Base-by-base conservation (phyloP, 495 filamentous ascomycete species). In the Aspergillus nanangensis region DNA sequence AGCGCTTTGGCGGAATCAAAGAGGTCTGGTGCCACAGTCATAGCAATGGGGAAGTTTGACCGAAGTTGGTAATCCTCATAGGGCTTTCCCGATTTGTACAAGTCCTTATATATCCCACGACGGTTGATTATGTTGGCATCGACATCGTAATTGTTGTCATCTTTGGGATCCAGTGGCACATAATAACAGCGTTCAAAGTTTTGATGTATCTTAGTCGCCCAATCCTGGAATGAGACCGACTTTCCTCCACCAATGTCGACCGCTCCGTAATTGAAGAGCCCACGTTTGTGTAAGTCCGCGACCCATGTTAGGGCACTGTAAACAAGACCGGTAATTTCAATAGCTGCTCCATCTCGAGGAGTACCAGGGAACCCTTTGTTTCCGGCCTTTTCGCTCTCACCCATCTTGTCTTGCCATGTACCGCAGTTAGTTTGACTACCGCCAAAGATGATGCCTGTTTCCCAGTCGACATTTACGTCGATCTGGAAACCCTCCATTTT, bases 321-420 rank as follows among this genome's bases (percentile, higher is more conserved):
- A 14, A 91, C 70, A 33, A 97, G 75, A 29, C 94, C 94, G 3
- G 81, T 96, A 57, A 97, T 96, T 64, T 99, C 94, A 49, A 97
- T 78, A 8, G 94, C 87, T 17, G 94, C 90, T 17, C 94, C 94
- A 67, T 99, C 94, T 57, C 94, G 80, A 27, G 94, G 94, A 20
- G 94, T 97, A 2, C 90, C 94, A 0, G 94, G 94, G n/a, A 93
- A 70, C 41, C 94, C 94, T 71, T 96, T 97, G 56, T 81, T 94
- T 29, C 86, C 83, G 18, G 94, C 94, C 45, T 82, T 87, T 44
- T 86, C 79, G 45, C 88, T 95, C 65, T 99, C 94, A n/a, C 94
- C 94, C 93, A 97, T 99, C 76, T 99, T 99, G 70, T 99, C 94
- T 86, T 96, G 95, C 94, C 94, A 99, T 4, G 94, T 99, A 43